phyloP scores from a whole-genome alignment of 2,329 filamentous ascomycete genomes.

The Seiridium cupressi region DNA sequence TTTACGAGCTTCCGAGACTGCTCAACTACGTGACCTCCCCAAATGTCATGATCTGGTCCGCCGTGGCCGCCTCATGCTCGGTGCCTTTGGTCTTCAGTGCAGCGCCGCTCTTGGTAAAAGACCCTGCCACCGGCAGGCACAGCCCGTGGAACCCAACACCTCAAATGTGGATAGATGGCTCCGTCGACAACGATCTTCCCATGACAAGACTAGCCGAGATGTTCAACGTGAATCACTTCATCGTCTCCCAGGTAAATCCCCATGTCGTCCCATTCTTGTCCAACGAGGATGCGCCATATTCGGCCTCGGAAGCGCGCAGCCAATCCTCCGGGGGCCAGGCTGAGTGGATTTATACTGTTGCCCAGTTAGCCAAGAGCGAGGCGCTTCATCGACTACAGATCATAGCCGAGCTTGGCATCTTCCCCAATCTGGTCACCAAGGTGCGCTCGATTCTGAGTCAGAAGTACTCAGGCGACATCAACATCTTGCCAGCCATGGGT shows the following conservation, averaged over 20 bases:
- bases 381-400: slow-evolving; percentile 78
- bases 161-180: slow-evolving; percentile 89
- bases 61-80: slow-evolving; percentile 92
- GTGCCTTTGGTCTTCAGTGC: slow-evolving; percentile 84
- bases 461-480: slow-evolving; percentile 93
- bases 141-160: slow-evolving; percentile 83
- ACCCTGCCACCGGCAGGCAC: slow-evolving; percentile 74
- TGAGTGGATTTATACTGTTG: slow-evolving; percentile 65
- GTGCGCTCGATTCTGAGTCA: slow-evolving; percentile 80
- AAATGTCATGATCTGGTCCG: slow-evolving; percentile 94
- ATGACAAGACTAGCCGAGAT: slow-evolving; percentile 88
- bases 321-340: slow-evolving; percentile 37
- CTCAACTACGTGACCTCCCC: slow-evolving; percentile 93
- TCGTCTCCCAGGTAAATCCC: slow-evolving; percentile 94
- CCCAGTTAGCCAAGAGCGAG: slow-evolving; percentile 75
- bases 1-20: slow-evolving; percentile 82
- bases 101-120: slow-evolving; percentile 77
- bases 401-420: slow-evolving; percentile 75
- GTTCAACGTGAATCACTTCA: slow-evolving; percentile 98
- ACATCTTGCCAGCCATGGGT: slow-evolving; percentile 79
- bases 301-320: slow-evolving; percentile 24
- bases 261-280: slow-evolving; percentile 85
- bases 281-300: slow-evolving; percentile 63
- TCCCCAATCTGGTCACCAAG: slow-evolving; percentile 78
- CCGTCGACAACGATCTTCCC: slow-evolving; percentile 89